A percentile compares a stretch with the other conserved stretches of the same genome.
Conservation (phyloP, 1,284 basidiomycete genomes). For the Neotropicomus parvogracilis region DNA sequence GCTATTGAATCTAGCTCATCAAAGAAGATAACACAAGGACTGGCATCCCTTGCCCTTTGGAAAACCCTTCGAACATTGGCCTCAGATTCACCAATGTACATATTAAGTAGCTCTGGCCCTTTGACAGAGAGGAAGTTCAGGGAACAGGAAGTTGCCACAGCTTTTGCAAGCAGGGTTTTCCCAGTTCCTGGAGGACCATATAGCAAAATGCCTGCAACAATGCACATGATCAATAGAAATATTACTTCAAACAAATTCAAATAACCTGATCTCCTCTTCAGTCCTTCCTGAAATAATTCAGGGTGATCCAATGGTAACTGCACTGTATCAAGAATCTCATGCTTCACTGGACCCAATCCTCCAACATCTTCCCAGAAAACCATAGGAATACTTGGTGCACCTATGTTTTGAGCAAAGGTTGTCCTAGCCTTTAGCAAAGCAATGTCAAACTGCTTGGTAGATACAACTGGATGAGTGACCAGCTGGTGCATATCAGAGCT, state of each 20-base stretch:
- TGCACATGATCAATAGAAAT: background rate
- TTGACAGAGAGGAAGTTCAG: slow-evolving; percentile 96
- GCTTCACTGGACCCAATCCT: slow-evolving; percentile 84
- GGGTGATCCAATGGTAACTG: slow-evolving; percentile 94
- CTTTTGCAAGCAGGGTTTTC: slow-evolving; percentile 93
- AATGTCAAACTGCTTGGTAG: slow-evolving; percentile 63
- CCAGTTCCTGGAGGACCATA: slow-evolving; percentile 96
- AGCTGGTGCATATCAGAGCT: slow-evolving; percentile 8
- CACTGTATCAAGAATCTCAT: slow-evolving; percentile 95
- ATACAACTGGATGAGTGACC: slow-evolving; percentile 11
- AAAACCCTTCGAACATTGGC: slow-evolving; percentile 93
- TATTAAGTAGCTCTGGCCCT: slow-evolving; percentile 93
- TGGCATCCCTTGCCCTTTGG: slow-evolving; percentile 85
- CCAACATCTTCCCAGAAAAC: slow-evolving; percentile 99
- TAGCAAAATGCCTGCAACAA: slow-evolving; percentile 68
- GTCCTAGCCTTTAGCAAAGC: slow-evolving; percentile 77
- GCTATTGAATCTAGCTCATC: slow-evolving; percentile 98
- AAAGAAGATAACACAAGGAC: slow-evolving; percentile 94
- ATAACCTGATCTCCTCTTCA: slow-evolving; percentile 92
- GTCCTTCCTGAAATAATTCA: slow-evolving; percentile 87
- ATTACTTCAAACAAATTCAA: background rate
- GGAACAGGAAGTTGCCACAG: slow-evolving; percentile 89
- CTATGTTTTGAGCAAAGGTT: slow-evolving; percentile 89
- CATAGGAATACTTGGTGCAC: slow-evolving; percentile 93
- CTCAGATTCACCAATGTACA: slow-evolving; percentile 99